A percentile compares a stretch with the other conserved stretches of the same genome.
phyloP scores from a whole-genome alignment of 1,139 yeast genomes.

The Kodamaea anthophila region DNA sequence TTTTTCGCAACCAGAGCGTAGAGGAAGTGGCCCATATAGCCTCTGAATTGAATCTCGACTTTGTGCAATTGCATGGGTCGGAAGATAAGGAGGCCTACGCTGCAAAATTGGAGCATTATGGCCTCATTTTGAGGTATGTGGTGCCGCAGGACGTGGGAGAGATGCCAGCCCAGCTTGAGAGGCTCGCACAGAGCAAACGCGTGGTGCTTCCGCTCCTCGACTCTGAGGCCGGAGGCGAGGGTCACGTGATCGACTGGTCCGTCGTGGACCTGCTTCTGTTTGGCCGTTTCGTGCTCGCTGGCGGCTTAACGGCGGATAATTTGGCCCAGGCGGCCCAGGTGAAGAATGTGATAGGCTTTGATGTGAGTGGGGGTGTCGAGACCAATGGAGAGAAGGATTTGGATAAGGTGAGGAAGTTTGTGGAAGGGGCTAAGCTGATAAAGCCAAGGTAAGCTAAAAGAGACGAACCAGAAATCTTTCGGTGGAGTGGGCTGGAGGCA shows the following conservation, averaged over 20 bases:
- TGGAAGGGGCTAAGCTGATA: constrained; percentile 41
- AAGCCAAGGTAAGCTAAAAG: no score
- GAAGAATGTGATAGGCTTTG: constrained; percentile 71
- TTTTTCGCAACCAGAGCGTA: constrained; percentile 74
- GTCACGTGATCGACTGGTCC: constrained; percentile 69
- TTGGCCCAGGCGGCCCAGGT: constrained; percentile 44
- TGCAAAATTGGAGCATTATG: constrained; percentile 29
- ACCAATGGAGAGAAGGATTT: constrained; percentile 67
- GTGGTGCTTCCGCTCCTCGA: constrained; percentile 60
- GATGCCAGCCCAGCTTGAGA: constrained; percentile 12
- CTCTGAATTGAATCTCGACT: constrained; percentile 51
- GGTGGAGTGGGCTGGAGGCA: no score
- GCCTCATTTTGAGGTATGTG: constrained; percentile 70
- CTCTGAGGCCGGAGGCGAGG: constrained; percentile 91
- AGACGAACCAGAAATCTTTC: no score
- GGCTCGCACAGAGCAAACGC: neutral
- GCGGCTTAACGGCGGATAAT: constrained; percentile 78
- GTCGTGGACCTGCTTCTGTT: constrained; percentile 18
- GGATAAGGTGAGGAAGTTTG: constrained; percentile 52
- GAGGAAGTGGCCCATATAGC: constrained; percentile 52
- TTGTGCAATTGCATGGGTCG: constrained; percentile 85
- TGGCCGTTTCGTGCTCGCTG: constrained; percentile 70
- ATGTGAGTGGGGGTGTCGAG: constrained; percentile 92
- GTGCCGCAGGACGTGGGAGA: constrained; percentile 43
- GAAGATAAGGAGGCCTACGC: constrained; percentile 60